A percentile compares a stretch with the other conserved stretches of the same genome.
phyloP scores from a whole-genome alignment of 2,329 filamentous ascomycete species.

The Ambrosiella beaveri region DNA sequence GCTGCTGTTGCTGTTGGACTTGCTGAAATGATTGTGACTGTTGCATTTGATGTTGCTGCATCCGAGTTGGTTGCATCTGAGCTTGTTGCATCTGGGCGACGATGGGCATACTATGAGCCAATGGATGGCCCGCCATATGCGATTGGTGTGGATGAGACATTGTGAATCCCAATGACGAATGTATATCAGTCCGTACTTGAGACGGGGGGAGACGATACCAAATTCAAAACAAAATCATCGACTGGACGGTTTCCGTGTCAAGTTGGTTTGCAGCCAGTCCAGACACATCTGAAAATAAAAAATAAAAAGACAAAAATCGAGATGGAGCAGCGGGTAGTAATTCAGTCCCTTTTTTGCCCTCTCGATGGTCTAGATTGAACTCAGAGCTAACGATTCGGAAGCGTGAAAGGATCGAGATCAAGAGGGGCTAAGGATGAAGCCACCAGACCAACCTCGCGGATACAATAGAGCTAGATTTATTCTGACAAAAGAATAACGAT shows the following conservation, averaged over 20 bases:
- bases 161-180: background rate
- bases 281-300: no score
- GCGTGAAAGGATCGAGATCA: slow-evolving; percentile 3
- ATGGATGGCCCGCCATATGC: background rate
- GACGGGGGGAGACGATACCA: background rate
- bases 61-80: background rate
- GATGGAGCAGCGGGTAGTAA: background rate
- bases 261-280: no score
- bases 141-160: background rate
- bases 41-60: background rate
- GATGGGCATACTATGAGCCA: background rate
- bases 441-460: background rate
- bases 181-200: background rate
- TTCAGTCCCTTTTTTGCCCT: background rate
- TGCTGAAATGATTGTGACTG: background rate
- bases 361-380: background rate
- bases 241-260: no score
- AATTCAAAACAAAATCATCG: no score
- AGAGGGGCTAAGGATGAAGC: slow-evolving; percentile 6
- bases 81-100: background rate
- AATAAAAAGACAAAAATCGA: background rate
- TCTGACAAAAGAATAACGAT: background rate
- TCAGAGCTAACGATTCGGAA: background rate
- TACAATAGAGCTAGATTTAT: background rate
- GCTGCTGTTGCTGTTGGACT: background rate